Conservation (phyloP, 148 eudicot species). For the Nepenthes gracilis region DNA sequence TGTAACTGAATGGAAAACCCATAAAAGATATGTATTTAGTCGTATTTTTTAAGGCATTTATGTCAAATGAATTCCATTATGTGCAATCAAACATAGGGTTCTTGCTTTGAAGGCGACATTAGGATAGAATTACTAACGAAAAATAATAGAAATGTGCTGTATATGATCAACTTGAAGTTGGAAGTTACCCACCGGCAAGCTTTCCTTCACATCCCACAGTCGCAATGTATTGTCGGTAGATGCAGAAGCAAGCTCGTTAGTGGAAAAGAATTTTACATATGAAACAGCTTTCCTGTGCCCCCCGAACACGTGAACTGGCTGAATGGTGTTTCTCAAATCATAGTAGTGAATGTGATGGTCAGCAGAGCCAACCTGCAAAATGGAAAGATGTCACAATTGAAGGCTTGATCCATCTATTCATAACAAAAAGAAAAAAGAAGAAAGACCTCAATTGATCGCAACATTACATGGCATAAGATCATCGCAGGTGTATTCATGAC, state of each 20-base stretch:
- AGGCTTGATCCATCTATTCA: too few species aligned
- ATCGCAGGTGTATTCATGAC: too few species aligned
- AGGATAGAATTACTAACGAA: too few species aligned
- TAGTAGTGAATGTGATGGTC: slow-evolving; percentile 72
- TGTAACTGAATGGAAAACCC: too few species aligned
- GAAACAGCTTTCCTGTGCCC: slow-evolving; percentile 72
- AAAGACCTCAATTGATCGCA: neutral
- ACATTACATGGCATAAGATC: too few species aligned
- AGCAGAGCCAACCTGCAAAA: slow-evolving; percentile 74
- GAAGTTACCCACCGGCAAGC: slow-evolving; percentile 43
- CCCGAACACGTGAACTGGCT: slow-evolving; percentile 55
- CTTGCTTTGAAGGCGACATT: too few species aligned
- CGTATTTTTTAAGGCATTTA: too few species aligned
- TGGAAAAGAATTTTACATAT: slow-evolving; percentile 63
- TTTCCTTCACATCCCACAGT: slow-evolving; percentile 65
- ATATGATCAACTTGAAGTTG: neutral
- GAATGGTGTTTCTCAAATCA: slow-evolving; percentile 52
- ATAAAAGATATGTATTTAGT: too few species aligned
- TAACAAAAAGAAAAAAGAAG: too few species aligned
- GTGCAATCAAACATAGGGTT: too few species aligned
- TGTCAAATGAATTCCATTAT: too few species aligned
- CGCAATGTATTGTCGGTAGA: slow-evolving; percentile 71
- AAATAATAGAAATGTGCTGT: neutral
- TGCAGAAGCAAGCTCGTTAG: slow-evolving; percentile 65
- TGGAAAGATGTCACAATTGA: neutral